Conservation (phyloP, 345 rosid genomes). For the Heritiera littoralis region DNA sequence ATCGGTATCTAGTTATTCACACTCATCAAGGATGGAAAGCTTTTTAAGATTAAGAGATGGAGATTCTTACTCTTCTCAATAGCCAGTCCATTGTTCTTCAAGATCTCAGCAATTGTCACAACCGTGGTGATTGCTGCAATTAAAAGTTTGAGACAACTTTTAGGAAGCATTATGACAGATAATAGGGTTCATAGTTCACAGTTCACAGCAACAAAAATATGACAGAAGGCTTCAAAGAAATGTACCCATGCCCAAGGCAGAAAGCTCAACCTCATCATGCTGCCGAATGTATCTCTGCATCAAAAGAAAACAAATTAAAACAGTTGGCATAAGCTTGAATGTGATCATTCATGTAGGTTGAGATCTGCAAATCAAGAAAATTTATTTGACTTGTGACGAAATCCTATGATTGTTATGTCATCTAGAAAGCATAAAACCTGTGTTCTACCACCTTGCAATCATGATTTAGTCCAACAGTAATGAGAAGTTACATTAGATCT, state of each 20-base stretch:
- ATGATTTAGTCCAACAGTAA: neutral
- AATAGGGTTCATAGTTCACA: neutral
- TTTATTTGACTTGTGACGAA: neutral
- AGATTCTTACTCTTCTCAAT: slow-evolving; percentile 71
- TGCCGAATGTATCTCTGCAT: slow-evolving; percentile 88
- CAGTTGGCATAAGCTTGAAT: neutral
- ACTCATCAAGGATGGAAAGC: neutral
- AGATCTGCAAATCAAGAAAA: neutral
- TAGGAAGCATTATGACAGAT: neutral
- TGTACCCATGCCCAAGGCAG: slow-evolving; percentile 94
- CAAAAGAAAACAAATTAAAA: slow-evolving; percentile 6
- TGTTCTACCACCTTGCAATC: neutral
- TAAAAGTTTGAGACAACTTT: neutral
- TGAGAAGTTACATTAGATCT: neutral
- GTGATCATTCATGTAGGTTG: neutral
- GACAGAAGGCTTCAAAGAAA: neutral
- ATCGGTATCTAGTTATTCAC: neutral
- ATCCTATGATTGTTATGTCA: neutral
- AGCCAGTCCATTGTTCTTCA: slow-evolving; percentile 90
- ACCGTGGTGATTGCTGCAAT: slow-evolving; percentile 70
- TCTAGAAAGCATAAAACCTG: neutral
- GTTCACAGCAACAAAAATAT: neutral
- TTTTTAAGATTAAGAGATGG: neutral
- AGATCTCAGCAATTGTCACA: slow-evolving; percentile 82
- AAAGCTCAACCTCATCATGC: slow-evolving; percentile 87